A percentile compares a stretch with the other conserved stretches of the same genome.
These are phyloP conservation scores for Arthonia radiata DNA, from an alignment of 495 filamentous ascomycete genomes.

Conservation along the genomic window DNA sequence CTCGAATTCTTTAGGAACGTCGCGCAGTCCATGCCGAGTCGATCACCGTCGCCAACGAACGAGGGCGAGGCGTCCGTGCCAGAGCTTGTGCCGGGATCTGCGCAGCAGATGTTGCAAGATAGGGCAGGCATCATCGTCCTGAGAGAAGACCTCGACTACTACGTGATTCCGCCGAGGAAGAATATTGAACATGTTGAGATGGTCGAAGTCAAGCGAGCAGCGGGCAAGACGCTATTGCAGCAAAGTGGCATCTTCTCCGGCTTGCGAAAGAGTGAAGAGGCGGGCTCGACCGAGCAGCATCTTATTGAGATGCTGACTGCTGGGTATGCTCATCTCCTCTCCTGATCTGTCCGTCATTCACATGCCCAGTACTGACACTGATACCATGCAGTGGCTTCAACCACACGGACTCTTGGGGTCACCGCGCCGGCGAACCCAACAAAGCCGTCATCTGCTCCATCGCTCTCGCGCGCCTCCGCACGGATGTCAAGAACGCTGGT, in stretches of 20 bases:
- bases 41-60: conserved; percentile 32
- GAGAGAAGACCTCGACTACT: conserved; percentile 92
- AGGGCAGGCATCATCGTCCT: conserved; percentile 94
- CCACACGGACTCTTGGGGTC: conserved; percentile 83
- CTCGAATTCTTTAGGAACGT: conserved; percentile 94
- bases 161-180: conserved; percentile 69
- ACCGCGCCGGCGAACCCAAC: conserved; percentile 83
- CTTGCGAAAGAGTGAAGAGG: conserved; percentile 77
- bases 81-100: conserved; percentile 41
- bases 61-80: conserved; percentile 38
- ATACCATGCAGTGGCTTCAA: conserved; percentile 55
- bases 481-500: conserved; percentile 72
- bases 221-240: conserved; percentile 57
- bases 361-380: conserved; percentile 1
- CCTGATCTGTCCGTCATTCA: conserved; percentile 2
- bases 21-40: conserved; percentile 70
- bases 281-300: conserved; percentile 92
- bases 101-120: conserved; percentile 56
- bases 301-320: conserved; percentile 98
- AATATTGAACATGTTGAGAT: conserved; percentile 77
- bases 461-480: conserved; percentile 74
- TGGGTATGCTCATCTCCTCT: conserved; percentile 30
- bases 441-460: conserved; percentile 97
- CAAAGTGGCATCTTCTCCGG: conserved; percentile 96
- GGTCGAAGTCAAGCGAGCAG: conserved; percentile 91